Conservation (phyloP, 495 filamentous ascomycete species). For the Penicillium longicatenatum region DNA sequence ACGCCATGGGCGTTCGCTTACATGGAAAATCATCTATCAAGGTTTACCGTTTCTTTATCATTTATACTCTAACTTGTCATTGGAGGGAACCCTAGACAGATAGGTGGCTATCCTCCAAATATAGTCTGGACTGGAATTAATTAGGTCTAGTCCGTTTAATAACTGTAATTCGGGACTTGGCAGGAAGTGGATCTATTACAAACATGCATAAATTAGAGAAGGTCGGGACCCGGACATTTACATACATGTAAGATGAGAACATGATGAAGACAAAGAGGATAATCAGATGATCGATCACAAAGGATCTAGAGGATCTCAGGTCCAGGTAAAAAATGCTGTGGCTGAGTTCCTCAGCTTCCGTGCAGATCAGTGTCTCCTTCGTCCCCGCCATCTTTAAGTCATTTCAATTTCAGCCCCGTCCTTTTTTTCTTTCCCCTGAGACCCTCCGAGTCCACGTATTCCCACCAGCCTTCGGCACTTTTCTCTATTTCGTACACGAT, state of each 20-base stretch:
- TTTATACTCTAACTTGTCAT: neutral
- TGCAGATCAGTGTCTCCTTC: conserved; percentile 25
- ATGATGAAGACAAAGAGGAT: neutral
- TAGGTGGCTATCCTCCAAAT: neutral
- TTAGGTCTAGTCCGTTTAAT: neutral
- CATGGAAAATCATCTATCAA: neutral
- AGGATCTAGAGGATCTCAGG: neutral
- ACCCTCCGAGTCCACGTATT: neutral
- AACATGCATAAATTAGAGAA: neutral
- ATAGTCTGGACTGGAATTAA: neutral
- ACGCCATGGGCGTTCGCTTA: conserved; percentile 3
- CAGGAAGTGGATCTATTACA: neutral
- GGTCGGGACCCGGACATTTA: neutral
- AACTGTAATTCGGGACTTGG: neutral
- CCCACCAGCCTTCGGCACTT: neutral
- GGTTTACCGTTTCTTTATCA: neutral
- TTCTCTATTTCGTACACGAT: conserved; percentile 14
- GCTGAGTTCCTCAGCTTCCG: conserved; percentile 21
- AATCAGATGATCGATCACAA: neutral
- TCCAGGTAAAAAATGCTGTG: conserved; percentile 11
- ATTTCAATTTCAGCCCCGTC: conserved; percentile 15
- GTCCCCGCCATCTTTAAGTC: conserved; percentile 28
- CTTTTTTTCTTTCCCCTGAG: conserved; percentile 5
- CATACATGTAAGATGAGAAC: neutral
- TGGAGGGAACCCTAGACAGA: neutral